Percentiles rank a stretch among this genome's conserved stretches.
phyloP scores from a whole-genome alignment of 2,329 filamentous ascomycete species.

The Diaporthe batatas region DNA sequence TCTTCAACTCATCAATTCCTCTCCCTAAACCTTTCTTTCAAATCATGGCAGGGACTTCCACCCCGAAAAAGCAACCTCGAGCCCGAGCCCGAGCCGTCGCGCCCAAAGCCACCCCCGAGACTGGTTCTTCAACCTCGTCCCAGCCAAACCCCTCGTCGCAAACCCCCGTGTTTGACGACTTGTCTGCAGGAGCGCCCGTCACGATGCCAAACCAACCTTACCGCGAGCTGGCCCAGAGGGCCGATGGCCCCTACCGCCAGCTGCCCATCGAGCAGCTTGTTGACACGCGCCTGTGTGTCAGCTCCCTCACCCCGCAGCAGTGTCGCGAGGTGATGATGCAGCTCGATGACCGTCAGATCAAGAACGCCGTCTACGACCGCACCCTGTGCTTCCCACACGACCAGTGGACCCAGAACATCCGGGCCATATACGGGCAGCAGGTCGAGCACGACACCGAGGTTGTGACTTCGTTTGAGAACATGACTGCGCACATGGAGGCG shows the following conservation, averaged over 20 bases:
- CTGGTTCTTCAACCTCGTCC: not conserved
- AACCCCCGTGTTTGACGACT: not conserved
- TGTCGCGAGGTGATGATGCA: not conserved
- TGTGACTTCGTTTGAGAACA: not conserved
- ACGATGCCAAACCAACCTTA: conserved; percentile 29
- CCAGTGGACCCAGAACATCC: not conserved
- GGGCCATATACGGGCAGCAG: not conserved
- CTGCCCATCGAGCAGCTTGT: not conserved
- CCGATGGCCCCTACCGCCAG: not conserved
- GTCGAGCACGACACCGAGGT: not conserved
- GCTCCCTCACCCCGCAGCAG: not conserved
- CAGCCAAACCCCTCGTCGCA: not conserved
- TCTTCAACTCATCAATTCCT: not conserved
- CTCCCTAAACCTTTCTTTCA: not conserved
- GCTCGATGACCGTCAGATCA: conserved; percentile 7
- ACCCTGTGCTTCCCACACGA: conserved; percentile 1
- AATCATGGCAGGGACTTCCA: conserved; percentile 3
- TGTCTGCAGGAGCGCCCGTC: not conserved
- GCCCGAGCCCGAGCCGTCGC: not conserved
- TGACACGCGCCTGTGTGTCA: conserved; percentile 2
- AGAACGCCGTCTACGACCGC: conserved; percentile 26
- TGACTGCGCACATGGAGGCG: not conserved
- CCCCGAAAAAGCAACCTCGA: not conserved
- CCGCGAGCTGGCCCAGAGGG: conserved; percentile 1
- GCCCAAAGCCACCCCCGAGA: not conserved